Conservation (phyloP, 176 grass and related monocot genomes). For the Oropetium thomaeum region DNA sequence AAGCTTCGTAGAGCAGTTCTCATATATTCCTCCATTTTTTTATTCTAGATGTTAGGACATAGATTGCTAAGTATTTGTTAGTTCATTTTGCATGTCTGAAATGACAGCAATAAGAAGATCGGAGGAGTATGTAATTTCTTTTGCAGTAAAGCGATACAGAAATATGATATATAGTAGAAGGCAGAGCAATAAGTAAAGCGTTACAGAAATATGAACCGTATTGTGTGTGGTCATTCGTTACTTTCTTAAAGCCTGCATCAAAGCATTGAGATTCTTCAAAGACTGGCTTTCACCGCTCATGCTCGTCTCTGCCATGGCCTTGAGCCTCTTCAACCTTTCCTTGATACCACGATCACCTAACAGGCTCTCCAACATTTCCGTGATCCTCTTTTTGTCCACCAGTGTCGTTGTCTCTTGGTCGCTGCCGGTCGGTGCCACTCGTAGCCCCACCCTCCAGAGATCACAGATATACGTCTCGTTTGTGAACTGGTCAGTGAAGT, state of each 20-base stretch:
- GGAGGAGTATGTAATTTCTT: too few species aligned
- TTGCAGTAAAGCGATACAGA: too few species aligned
- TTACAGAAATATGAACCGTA: too few species aligned
- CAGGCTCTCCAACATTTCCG: slow-evolving; percentile 19
- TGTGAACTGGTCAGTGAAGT: slow-evolving; percentile 47
- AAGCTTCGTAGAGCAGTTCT: too few species aligned
- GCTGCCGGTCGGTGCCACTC: not conserved
- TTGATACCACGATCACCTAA: slow-evolving; percentile 12
- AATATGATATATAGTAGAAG: too few species aligned
- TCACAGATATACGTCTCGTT: slow-evolving; percentile 59
- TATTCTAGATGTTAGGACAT: too few species aligned
- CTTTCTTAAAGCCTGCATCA: slow-evolving; percentile 2
- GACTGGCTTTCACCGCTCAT: slow-evolving; percentile 22
- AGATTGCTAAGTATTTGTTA: too few species aligned
- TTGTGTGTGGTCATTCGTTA: not conserved
- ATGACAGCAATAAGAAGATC: too few species aligned
- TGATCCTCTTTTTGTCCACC: slow-evolving; percentile 12
- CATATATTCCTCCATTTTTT: too few species aligned
- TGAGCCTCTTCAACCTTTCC: slow-evolving; percentile 6
- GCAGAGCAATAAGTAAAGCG: too few species aligned
- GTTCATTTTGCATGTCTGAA: too few species aligned
- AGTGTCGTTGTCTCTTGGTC: too few species aligned
- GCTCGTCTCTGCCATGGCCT: slow-evolving; percentile 5
- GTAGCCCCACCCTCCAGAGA: slow-evolving; percentile 49
- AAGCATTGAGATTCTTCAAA: not conserved